Base-by-base conservation (phyloP, 176 grass and related monocot genomes). In the Triticum dicoccoides region DNA sequence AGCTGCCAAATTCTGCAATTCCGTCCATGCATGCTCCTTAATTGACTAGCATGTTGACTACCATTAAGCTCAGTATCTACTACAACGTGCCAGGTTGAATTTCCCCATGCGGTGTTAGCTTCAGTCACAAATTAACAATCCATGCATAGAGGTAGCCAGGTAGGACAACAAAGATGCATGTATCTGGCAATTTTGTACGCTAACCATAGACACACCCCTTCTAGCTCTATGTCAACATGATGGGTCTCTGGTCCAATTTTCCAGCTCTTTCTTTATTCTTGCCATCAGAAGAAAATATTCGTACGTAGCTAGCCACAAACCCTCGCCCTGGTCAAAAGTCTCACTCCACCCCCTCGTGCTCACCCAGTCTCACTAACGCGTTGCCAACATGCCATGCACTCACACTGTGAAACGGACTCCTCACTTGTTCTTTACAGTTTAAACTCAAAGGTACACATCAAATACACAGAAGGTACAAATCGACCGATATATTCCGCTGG, bases 331-430 rank as follows among this genome's bases (percentile, higher is more conserved):
- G 70, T 73, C 70, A 73, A 73, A 73, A 25, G 70, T 73, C 70
- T 25, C 70, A 73, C 70, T 25, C n/a, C 38, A 73, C 38, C 39
- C 38, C 70, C 70, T 73, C 70, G 70, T 73, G 70, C 70, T 73
- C 70, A 44, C 39, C 70, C 67, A 70, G 67, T 44, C 38, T 73
- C 70, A 73, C 38, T 73, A 45, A n/a, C 70, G 70, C 70, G 70
- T 73, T 73, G 70, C 11, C 3, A 47, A 47, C 10, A 12, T 47
- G 44, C 32, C 38, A 25, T 44, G 70, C 38, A 73, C n/a, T 73
- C 70, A 73, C 70, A 45, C 70, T 13, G 37, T 71, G 70, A 73
- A 73, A 73, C 70, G n/a, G 70, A 49, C 45, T 44, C 70, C 70
- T 44, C 70, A 73, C 70, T 25, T 23, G 38, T 73, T 73, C 21